Evolutionary conservation across 75 land plant species (phyloP), one percentile per base, ranked within the genome.

Genomic region (Selaginella tamariscina): DNA sequence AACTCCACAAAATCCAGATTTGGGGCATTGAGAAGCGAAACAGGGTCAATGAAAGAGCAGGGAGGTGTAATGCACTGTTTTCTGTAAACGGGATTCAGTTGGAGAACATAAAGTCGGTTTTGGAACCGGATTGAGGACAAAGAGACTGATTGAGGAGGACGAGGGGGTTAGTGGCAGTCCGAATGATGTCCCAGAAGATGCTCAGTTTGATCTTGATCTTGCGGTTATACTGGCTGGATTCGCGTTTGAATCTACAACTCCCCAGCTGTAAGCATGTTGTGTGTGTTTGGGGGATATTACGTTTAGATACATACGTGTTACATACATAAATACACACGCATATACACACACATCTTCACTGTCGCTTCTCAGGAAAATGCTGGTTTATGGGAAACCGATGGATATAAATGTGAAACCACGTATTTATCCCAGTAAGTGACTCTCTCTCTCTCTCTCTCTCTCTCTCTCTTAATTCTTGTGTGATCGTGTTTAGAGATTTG

Each of bases 201-300:
- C 82, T 32, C 84, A 78, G 8, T 93, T 93, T 55, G 86, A 93
- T 68, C 68, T 93, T 32, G 85, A 89, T 69, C 78, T 93, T 57
- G 98, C 98, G 31, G 98, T 93, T 18, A 70, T 93, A n/a, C 86
- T 93, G 15, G 98, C 98, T 62, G 98, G 98, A 30, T 93, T 93
- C 55, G 96, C 98, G 5, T 89, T 94, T 60, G 98, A 89, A 68
- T 85, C 18, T 89, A 94, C 76, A 67, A 80, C n/a, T 89, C 79
- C 18, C 98, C 96, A 20, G 73, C 84, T 39, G 96, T 93, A 68
- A 74, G 56, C 49, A 5, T 39, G 49, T n/a, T n/a, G n/a, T n/a
- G n/a, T n/a, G n/a, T n/a, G n/a, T n/a, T n/a, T n/a, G n/a, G n/a
- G n/a, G n/a, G n/a, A n/a, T n/a, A n/a, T n/a, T n/a, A n/a, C n/a